phyloP scores from a whole-genome alignment of 768 basidiomycete species.

The Tremella yokohamensis region DNA sequence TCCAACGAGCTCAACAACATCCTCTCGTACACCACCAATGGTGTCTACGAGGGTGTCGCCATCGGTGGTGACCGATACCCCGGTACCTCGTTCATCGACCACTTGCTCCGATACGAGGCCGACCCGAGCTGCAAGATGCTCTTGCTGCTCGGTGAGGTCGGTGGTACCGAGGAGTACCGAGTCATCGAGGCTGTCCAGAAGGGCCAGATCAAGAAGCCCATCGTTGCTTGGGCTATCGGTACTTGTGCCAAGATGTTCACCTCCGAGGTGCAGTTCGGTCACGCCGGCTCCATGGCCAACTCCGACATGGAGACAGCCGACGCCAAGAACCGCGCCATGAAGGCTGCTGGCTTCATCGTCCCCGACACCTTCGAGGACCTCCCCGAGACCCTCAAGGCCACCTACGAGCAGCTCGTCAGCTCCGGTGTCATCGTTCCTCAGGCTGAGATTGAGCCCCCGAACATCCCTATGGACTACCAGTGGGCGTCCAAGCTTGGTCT shows the following conservation, averaged over 20 bases:
- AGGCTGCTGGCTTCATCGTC: slow-evolving; percentile 89
- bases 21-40: slow-evolving; percentile 89
- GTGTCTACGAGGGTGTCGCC: slow-evolving; percentile 99
- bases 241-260: slow-evolving; percentile 99
- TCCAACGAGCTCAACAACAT: slow-evolving; percentile 99
- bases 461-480: slow-evolving; percentile 99
- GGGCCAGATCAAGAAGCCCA: slow-evolving; percentile 93
- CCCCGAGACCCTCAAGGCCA: slow-evolving; percentile 74
- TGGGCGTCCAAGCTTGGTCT: slow-evolving; percentile 98
- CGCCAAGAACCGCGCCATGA: slow-evolving; percentile 95
- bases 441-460: slow-evolving; percentile 80
- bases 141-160: slow-evolving; percentile 95
- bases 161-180: slow-evolving; percentile 97
- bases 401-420: slow-evolving; percentile 76
- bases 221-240: slow-evolving; percentile 99
- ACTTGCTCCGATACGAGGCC: slow-evolving; percentile 92
- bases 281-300: slow-evolving; percentile 97
- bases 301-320: slow-evolving; percentile 96
- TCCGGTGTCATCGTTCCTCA: slow-evolving; percentile 65
- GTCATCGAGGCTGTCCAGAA: slow-evolving; percentile 96
- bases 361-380: slow-evolving; percentile 97
- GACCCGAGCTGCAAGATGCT: slow-evolving; percentile 99
- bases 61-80: slow-evolving; percentile 99
- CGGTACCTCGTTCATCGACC: slow-evolving; percentile 97
- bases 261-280: slow-evolving; percentile 98